Conservation (phyloP, 1,284 basidiomycete genomes). For the Exsudoporus floridanus region DNA sequence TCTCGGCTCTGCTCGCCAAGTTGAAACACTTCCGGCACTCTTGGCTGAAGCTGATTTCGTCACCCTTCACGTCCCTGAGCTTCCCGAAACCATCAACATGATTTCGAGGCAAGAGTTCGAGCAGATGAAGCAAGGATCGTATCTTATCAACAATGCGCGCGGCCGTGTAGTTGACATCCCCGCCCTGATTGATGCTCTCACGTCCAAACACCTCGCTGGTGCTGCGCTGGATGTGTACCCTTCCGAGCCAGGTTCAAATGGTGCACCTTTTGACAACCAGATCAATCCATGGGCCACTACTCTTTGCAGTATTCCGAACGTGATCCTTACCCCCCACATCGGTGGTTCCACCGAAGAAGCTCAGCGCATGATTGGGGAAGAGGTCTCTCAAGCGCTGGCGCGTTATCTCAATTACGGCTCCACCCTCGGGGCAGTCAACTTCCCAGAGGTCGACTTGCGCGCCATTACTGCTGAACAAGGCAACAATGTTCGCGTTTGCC, state of each 20-base stretch:
- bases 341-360: slow-evolving; percentile 99
- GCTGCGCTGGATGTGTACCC: slow-evolving; percentile 97
- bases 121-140: slow-evolving; percentile 94
- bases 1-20: slow-evolving; percentile 89
- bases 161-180: slow-evolving; percentile 95
- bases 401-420: slow-evolving; percentile 95
- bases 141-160: slow-evolving; percentile 97
- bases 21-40: slow-evolving; percentile 80
- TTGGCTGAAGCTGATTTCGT: slow-evolving; percentile 89
- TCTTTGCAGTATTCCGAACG: slow-evolving; percentile 76
- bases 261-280: slow-evolving; percentile 81
- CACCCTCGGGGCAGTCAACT: slow-evolving; percentile 93
- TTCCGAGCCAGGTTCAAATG: slow-evolving; percentile 88
- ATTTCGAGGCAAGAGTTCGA: slow-evolving; percentile 78
- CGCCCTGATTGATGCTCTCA: slow-evolving; percentile 80
- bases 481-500: slow-evolving; percentile 86
- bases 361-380: slow-evolving; percentile 95
- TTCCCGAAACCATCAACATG: slow-evolving; percentile 95
- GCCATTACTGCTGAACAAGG: slow-evolving; percentile 85
- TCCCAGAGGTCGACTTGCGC: slow-evolving; percentile 97
- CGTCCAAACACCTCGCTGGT: slow-evolving; percentile 87
- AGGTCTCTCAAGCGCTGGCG: slow-evolving; percentile 83
- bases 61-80: slow-evolving; percentile 95
- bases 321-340: slow-evolving; percentile 97
- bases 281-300: slow-evolving; percentile 80